Evolutionary conservation across 148 eudicot genomes (phyloP), one percentile per base, ranked within the genome.

Genomic region (Camellia granthamiana): DNA sequence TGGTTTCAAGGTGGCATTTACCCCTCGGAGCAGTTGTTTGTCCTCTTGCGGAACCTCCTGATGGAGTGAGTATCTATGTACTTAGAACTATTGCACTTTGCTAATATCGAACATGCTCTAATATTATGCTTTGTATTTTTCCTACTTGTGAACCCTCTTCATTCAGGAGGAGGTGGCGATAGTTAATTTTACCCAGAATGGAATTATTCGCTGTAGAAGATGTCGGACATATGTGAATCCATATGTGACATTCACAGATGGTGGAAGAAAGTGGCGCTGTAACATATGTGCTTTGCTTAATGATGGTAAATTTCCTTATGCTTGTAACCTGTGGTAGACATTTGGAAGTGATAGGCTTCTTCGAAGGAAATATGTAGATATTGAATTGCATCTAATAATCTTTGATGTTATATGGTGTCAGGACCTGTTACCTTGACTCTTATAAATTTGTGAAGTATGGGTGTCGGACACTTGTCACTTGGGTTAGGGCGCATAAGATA

Each of bases 201-300:
- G 99, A 69, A 91, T 96, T 81, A 81, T 93, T 83, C 98, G 99
- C 16, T 96, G 99, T 88, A 91, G 95, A 87, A 89, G 99, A 83
- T 96, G 99, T 61, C 98, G 99, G 76, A 96, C 99, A 61, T 96
- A 96, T 80, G 87, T 96, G 74, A 96, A 96, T 81, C 98, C 98
- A 38, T 96, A 88, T 70, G 94, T 93, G 68, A 85, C 91, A 43
- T 96, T 96, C 83, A 86, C 93, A 18, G 99, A 96, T 83, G 87
- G 88, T 77, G 99, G 99, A 80, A 96, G 95, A 84, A 96, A 93
- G 87, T 96, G 99, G 99, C 92, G 90, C 30, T 96, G 99, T 91
- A 96, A 93, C 80, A 89, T 96, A 80, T 96, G 99, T 81, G 84
- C 94, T 82, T 84, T 92, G 80, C 95, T 93, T 77, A 96, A 96